Base-by-base conservation (phyloP, 1,284 basidiomycete genomes). In the Malassezia restricta region DNA sequence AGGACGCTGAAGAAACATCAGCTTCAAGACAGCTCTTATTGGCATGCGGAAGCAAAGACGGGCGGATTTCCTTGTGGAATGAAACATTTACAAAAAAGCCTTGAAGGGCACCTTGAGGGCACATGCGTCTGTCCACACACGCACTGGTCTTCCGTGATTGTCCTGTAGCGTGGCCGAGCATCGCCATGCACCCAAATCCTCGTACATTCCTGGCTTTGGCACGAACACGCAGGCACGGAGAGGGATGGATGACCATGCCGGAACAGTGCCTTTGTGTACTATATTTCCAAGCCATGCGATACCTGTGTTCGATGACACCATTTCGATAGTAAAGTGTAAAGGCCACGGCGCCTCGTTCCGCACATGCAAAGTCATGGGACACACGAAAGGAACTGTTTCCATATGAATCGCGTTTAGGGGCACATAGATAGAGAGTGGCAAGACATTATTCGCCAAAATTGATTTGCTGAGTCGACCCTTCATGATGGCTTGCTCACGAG, bases 401-500 rank as follows among this genome's bases (percentile, higher is more conserved):
- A 17, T 8, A 14, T 4, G 6, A 9, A 30, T 31, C 11, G 8
- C 7, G 15, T 40, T 8, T 15, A 39, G n/a, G 6, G 32, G 8
- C 15, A 30, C 42, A 5, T 39, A 32, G n/a, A 54, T 37, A 6
- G 28, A n/a, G 8, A 54, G n/a, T 12, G 37, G 29, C 46, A 47
- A 15, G 33, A 39, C 14, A 20, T 27, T n/a, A 17, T 35, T 12
- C 11, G 14, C n/a, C n/a, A 38, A 15, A 3, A 35, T 7, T 6
- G 33, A n/a, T 8, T 29, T 20, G 6, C 44, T 24, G 2, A 72
- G 39, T 29, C 57, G 57, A 2, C 35, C 17, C n/a, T 63, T 48
- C 17, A 68, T 24, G 8, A 44, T 52, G 8, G 54, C 58, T 28
- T 57, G 55, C 27, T 65, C 62, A 29, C 49, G 47, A 0, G 54